Percentiles rank a stretch among this genome's conserved stretches.
These are phyloP conservation scores for Russula earlei DNA, from an alignment of 768 basidiomycete species.

Conservation along the genomic window DNA sequence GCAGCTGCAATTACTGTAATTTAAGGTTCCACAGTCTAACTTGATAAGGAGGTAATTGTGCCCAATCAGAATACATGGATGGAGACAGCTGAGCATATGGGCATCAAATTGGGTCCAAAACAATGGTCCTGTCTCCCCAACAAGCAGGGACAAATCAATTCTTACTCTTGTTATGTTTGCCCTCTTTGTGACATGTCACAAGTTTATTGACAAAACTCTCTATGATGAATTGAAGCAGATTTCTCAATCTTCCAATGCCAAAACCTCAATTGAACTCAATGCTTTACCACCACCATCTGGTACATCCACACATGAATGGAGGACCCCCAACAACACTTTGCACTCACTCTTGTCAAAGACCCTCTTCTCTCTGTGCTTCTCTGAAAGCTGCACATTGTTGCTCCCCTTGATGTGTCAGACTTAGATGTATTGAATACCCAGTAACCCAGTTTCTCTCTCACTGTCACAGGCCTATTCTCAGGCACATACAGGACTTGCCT, in stretches of 20 bases:
- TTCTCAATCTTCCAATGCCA: not conserved
- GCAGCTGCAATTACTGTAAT: too few relatives aligned
- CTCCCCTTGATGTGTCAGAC: slow-evolving; percentile 66
- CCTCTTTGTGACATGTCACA: slow-evolving; percentile 17
- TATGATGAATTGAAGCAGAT: slow-evolving; percentile 17
- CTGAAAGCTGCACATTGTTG: slow-evolving; percentile 68
- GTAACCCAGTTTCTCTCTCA: slow-evolving; percentile 37
- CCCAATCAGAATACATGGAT: too few relatives aligned
- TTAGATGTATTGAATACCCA: slow-evolving; percentile 40
- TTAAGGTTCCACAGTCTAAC: too few relatives aligned
- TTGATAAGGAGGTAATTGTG: too few relatives aligned
- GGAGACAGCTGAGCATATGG: too few relatives aligned
- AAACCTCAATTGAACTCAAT: slow-evolving; percentile 6
- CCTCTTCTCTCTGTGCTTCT: slow-evolving; percentile 61
- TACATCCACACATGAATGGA: slow-evolving; percentile 6
- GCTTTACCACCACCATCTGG: slow-evolving; percentile 11
- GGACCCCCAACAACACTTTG: slow-evolving; percentile 22
- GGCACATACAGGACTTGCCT: slow-evolving; percentile 41
- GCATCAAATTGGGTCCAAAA: too few relatives aligned
- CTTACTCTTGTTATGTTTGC: slow-evolving; percentile 4
- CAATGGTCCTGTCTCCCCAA: too few relatives aligned
- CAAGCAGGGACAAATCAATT: too few relatives aligned
- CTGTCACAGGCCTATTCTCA: not conserved
- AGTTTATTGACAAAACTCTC: slow-evolving; percentile 13
- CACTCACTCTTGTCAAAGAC: slow-evolving; percentile 50